phyloP scores from a whole-genome alignment of 2,329 filamentous ascomycete species.

The Cercospora nicotianae region DNA sequence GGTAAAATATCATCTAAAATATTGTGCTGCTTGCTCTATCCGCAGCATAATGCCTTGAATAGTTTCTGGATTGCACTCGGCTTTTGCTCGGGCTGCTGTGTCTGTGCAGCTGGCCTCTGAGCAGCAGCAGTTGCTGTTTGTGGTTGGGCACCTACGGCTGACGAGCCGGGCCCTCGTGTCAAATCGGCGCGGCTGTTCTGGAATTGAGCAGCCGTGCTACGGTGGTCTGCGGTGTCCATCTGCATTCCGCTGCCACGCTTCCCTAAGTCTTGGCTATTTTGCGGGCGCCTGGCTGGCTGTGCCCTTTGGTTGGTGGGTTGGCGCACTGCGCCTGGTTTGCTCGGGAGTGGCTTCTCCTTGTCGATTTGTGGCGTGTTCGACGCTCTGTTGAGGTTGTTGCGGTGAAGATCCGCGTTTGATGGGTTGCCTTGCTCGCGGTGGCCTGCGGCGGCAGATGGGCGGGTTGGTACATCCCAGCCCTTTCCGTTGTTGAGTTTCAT shows the following conservation, averaged over 20 bases:
- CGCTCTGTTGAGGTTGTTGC: constrained; percentile 56
- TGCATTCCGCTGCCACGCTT: constrained; percentile 80
- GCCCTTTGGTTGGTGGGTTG: constrained; percentile 70
- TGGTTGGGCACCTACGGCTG: constrained; percentile 14
- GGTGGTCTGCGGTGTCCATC: constrained; percentile 69
- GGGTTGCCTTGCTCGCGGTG: constrained; percentile 73
- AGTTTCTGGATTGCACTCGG: constrained; percentile 86
- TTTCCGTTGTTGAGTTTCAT: constrained; percentile 96
- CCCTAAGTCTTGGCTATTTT: constrained; percentile 41
- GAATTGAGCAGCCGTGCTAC: constrained; percentile 93
- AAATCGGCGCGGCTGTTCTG: constrained; percentile 78
- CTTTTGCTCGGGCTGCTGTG: constrained; percentile 61
- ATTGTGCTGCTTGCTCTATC: constrained; percentile 44
- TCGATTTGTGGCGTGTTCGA: constrained; percentile 52
- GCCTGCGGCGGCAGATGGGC: constrained; percentile 69
- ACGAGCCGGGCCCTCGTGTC: constrained; percentile 24
- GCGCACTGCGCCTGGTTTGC: constrained; percentile 61
- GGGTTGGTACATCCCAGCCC: constrained; percentile 80
- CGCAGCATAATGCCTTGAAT: constrained; percentile 90
- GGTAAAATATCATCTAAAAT: constrained; percentile 8
- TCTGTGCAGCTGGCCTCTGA: constrained; percentile 27
- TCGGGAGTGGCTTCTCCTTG: constrained; percentile 43
- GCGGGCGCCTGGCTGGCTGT: constrained; percentile 34
- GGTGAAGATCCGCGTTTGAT: constrained; percentile 78
- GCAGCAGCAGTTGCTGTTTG: constrained; percentile 18